Conservation (phyloP, 306 rosid genomes). For the Urtica urens region DNA sequence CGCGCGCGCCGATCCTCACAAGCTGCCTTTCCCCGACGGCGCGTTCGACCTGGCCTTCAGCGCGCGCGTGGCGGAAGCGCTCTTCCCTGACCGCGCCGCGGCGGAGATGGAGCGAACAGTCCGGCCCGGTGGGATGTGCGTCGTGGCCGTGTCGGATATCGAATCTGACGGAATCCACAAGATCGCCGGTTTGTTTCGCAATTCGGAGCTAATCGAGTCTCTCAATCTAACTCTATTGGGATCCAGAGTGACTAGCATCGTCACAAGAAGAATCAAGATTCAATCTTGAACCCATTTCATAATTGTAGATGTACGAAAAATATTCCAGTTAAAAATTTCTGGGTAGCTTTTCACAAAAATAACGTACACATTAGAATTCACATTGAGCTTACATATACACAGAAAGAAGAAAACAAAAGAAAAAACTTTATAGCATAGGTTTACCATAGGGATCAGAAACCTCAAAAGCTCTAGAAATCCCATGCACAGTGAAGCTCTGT, state of each 20-base stretch:
- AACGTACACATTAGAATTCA: too few relatives aligned
- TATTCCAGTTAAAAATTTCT: too few relatives aligned
- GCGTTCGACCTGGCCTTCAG: slow-evolving; percentile 56
- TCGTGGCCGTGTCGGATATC: slow-evolving; percentile 45
- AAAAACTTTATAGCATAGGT: slow-evolving; percentile 5
- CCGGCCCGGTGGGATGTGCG: slow-evolving; percentile 41
- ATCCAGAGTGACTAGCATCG: slow-evolving; percentile 54
- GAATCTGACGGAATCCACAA: slow-evolving; percentile 36
- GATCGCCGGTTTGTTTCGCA: slow-evolving; percentile 47
- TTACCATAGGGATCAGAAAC: slow-evolving; percentile 11
- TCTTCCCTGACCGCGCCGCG: slow-evolving; percentile 56
- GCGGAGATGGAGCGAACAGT: slow-evolving; percentile 78
- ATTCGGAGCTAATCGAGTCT: slow-evolving; percentile 37
- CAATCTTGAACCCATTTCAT: slow-evolving; percentile 30
- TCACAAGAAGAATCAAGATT: slow-evolving; percentile 39
- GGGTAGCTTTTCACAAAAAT: too few relatives aligned
- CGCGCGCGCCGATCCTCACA: slow-evolving; percentile 67
- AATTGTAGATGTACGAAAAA: too few relatives aligned
- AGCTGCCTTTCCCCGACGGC: slow-evolving; percentile 54
- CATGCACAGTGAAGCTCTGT: slow-evolving; percentile 48
- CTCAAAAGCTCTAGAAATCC: slow-evolving; percentile 51
- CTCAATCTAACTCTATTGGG: slow-evolving; percentile 46
- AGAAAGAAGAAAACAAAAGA: not conserved
- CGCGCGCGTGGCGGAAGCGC: slow-evolving; percentile 48
- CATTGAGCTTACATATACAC: not conserved